These are phyloP conservation scores for Dovyalis caffra DNA, from an alignment of 345 rosid genomes.

Conservation along the genomic window DNA sequence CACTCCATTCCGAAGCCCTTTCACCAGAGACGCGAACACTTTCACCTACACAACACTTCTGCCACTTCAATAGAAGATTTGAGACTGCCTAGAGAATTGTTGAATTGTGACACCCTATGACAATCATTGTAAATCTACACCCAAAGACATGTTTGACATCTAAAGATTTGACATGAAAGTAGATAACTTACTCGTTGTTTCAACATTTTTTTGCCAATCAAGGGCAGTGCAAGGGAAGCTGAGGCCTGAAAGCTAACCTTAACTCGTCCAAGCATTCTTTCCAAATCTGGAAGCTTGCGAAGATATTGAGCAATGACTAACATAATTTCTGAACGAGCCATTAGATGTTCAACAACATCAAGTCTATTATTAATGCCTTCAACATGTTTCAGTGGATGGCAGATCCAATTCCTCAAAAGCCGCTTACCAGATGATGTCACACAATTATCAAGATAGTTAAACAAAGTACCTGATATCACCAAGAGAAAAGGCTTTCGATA, in stretches of 20 bases:
- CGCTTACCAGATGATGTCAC: slow-evolving; percentile 79
- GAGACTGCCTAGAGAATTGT: not conserved
- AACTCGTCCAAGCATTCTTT: slow-evolving; percentile 78
- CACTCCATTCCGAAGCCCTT: slow-evolving; percentile 74
- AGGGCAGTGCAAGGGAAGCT: slow-evolving; percentile 56
- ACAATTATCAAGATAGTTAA: slow-evolving; percentile 80
- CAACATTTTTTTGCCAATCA: slow-evolving; percentile 67
- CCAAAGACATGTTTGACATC: not conserved
- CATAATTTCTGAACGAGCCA: slow-evolving; percentile 47
- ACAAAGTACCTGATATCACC: slow-evolving; percentile 68
- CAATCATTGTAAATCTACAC: not conserved
- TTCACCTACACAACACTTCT: slow-evolving; percentile 53
- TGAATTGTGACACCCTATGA: not conserved
- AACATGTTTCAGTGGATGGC: slow-evolving; percentile 86
- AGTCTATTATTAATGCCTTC: slow-evolving; percentile 73
- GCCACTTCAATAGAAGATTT: not conserved
- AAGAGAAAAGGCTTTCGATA: not conserved
- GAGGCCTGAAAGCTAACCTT: slow-evolving; percentile 70
- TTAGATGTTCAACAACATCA: slow-evolving; percentile 60
- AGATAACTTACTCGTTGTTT: slow-evolving; percentile 60
- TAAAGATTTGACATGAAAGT: not conserved
- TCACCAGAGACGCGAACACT: slow-evolving; percentile 75
- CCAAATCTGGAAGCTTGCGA: slow-evolving; percentile 77
- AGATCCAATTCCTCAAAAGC: slow-evolving; percentile 87
- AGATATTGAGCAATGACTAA: slow-evolving; percentile 57